Percentiles rank a stretch among this genome's conserved stretches.
These are phyloP conservation scores for Solanum acaule DNA, from an alignment of 257 asterid genomes.

Conservation along the genomic window DNA sequence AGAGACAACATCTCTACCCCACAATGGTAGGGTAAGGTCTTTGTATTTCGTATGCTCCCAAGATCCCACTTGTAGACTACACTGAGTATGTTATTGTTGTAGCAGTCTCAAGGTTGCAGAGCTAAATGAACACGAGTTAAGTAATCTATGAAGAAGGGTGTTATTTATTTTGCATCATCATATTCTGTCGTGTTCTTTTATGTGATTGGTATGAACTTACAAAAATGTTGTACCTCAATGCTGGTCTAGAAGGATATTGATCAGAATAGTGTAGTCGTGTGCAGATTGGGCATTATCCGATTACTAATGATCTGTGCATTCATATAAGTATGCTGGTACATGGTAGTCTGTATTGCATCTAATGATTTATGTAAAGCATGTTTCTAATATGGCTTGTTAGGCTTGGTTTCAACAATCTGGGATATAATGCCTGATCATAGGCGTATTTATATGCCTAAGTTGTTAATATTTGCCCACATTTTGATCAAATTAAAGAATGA, in stretches of 20 bases:
- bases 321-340: not conserved
- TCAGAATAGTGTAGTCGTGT: not conserved
- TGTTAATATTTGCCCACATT: no score
- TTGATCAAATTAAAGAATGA: no score
- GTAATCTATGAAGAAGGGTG: not conserved
- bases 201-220: not conserved
- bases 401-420: conserved; percentile 78
- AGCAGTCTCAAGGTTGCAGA: not conserved
- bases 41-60: no score
- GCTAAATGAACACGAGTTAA: not conserved
- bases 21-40: no score
- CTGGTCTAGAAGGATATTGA: not conserved
- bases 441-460: no score
- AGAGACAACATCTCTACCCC: no score
- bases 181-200: not conserved
- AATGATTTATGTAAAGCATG: not conserved
- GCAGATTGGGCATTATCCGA: not conserved
- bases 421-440: conserved; percentile 53
- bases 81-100: not conserved
- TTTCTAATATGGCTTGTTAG: conserved; percentile 40
- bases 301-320: not conserved
- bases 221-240: not conserved
- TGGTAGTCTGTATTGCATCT: not conserved
- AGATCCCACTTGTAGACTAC: not conserved
- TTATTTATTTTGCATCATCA: not conserved